A percentile compares a stretch with the other conserved stretches of the same genome.
phyloP scores from a whole-genome alignment of 2,329 filamentous ascomycete genomes.

The Didymellaceae sp. region DNA sequence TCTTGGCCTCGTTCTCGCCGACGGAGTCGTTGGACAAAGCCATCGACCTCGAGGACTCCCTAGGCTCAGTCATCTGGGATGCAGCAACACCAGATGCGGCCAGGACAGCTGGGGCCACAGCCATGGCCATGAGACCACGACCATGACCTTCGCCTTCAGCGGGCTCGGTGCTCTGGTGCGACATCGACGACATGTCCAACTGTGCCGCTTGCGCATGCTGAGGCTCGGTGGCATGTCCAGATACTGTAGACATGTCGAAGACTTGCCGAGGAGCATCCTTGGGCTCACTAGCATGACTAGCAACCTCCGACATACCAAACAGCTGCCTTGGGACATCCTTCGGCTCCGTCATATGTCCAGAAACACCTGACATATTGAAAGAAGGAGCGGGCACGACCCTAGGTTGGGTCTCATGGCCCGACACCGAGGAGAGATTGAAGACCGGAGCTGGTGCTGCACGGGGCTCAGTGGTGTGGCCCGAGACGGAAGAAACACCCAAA shows the following conservation, averaged over 20 bases:
- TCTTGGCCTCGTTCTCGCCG: neutral
- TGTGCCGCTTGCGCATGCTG: constrained; percentile 19
- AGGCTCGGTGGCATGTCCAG: constrained; percentile 36
- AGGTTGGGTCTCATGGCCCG: constrained; percentile 33
- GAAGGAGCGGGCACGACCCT: constrained; percentile 20
- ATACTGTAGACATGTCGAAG: constrained; percentile 32
- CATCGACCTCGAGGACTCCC: constrained; percentile 5
- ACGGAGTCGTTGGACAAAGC: too few species aligned
- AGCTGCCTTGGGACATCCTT: neutral
- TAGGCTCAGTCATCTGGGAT: constrained; percentile 36
- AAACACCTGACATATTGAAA: constrained; percentile 32
- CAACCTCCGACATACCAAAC: constrained; percentile 16
- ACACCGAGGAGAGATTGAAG: constrained; percentile 29
- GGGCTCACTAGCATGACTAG: constrained; percentile 22
- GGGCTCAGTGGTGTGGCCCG: constrained; percentile 35
- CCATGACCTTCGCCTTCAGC: constrained; percentile 19
- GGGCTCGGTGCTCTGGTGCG: constrained; percentile 39
- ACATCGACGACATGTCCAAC: constrained; percentile 31
- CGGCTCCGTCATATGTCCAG: constrained; percentile 35
- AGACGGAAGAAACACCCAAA: constrained; percentile 27
- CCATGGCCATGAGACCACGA: constrained; percentile 23
- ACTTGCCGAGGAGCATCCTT: constrained; percentile 23
- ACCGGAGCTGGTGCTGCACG: constrained; percentile 19
- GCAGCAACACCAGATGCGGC: constrained; percentile 36
- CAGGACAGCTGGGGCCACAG: constrained; percentile 25